Percentiles rank a stretch among this genome's conserved stretches.
phyloP scores from a whole-genome alignment of 148 eudicot genomes.

The Rhododendron ferrugineum region DNA sequence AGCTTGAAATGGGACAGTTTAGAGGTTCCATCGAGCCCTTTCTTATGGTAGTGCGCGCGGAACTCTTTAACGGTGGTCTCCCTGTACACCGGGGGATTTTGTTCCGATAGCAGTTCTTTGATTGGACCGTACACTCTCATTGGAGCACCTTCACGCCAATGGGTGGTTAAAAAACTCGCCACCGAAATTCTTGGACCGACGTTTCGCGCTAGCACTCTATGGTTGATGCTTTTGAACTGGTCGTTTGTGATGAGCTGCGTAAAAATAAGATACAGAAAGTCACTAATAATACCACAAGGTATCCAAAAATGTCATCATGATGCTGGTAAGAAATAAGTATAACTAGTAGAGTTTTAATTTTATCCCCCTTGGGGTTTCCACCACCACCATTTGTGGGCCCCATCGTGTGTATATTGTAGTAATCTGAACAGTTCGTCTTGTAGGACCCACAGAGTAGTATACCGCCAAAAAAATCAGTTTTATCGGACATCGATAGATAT shows the following conservation, averaged over 20 bases:
- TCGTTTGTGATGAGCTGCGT: constrained; percentile 44
- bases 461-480: too few relatives aligned
- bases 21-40: constrained; percentile 13
- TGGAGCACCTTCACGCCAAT: background rate
- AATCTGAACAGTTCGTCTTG: too few relatives aligned
- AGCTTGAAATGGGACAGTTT: constrained; percentile 19
- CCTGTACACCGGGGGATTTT: background rate
- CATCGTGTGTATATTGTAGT: too few relatives aligned
- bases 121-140: constrained; percentile 45
- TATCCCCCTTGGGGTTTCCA: too few relatives aligned
- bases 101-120: constrained; percentile 25
- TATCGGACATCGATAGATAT: too few relatives aligned
- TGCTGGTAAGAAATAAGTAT: too few relatives aligned
- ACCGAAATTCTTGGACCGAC: constrained; percentile 54
- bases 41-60: background rate
- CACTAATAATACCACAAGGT: too few relatives aligned
- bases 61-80: background rate
- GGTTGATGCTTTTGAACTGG: constrained; percentile 47
- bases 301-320: too few relatives aligned
- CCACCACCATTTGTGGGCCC: too few relatives aligned
- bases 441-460: too few relatives aligned
- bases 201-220: constrained; percentile 30
- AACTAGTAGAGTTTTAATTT: too few relatives aligned
- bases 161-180: constrained; percentile 45
- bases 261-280: background rate